Base-by-base conservation (phyloP, 192 early-diverging fungal species). In the Ambispora gerdemannii region DNA sequence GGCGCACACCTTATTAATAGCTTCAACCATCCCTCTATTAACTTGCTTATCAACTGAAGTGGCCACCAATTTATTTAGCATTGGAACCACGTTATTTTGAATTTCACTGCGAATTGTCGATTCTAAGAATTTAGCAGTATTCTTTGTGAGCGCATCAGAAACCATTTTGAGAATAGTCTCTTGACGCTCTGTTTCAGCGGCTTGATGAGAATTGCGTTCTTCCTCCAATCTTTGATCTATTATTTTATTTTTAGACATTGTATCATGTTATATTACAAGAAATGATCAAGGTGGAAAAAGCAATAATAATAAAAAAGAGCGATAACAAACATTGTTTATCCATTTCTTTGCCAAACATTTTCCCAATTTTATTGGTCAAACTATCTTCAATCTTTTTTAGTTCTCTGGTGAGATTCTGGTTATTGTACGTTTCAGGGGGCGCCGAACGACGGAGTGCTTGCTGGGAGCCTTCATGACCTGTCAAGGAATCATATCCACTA, bases 61-160 rank as follows among this genome's bases (percentile, higher is more conserved):
- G 1, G 73, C 72, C 19, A 79, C 72, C 50, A 77, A 71, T 67
- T 80, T 79, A 50, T 67, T 76, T 3, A 82, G 51, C 20, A 75
- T 63, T 0, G 81, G 81, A 32, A 82, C 30, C 13, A 82, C 78
- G 11, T 67, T 65, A 63, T 49, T 75, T 43, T 82, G 78, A 3
- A 82, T 74, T 73, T 82, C 81, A n/a, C 72, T 75, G 28, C 75
- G 63, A 24, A 82, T 77, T 22, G 78, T 82, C 33, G 79, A 73
- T 31, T 77, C 78, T 55, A 82, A 38, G 20, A 82, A 69, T 52
- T 82, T 76, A 27, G 79, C 66, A 3, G 81, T 82, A 35, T 79
- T 82, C 47, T 73, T 82, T 43, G 53, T 72, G 11, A 82, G 66
- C 0, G 81, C 74, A 24, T 79, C 73, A 3, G 78, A 82, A n/a